Evolutionary conservation across 345 rosid species (phyloP).

Genomic region (Aquilaria yunnanensis): DNA sequence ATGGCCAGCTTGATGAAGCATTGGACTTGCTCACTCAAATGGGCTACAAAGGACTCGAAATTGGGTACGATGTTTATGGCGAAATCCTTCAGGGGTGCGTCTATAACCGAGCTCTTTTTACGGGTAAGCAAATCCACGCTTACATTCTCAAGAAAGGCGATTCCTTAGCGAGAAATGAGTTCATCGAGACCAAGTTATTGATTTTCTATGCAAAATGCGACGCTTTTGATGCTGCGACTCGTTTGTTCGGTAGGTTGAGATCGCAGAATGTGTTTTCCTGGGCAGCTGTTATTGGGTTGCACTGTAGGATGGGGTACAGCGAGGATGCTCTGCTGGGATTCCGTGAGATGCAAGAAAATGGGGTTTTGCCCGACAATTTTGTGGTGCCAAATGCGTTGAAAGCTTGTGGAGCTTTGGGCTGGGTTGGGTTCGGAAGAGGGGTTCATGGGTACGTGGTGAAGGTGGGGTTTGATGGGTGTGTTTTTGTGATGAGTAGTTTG

Average conservation of each 20-base stretch:
- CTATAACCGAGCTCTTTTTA: constrained; percentile 36
- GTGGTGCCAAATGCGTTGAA: constrained; percentile 68
- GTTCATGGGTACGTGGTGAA: constrained; percentile 63
- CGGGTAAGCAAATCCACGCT: constrained; percentile 78
- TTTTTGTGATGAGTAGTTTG: constrained; percentile 66
- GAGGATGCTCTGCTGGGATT: constrained; percentile 51
- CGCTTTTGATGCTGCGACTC: constrained; percentile 34
- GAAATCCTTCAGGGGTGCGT: constrained; percentile 74
- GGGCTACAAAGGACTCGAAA: constrained; percentile 27
- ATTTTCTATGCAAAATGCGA: constrained; percentile 63
- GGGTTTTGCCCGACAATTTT: constrained; percentile 58
- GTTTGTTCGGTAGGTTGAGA: constrained; percentile 37
- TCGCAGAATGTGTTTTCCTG: constrained; percentile 63
- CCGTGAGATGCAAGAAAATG: constrained; percentile 50
- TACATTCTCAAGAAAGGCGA: constrained; percentile 56
- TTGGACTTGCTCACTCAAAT: constrained; percentile 43
- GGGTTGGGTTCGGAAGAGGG: constrained; percentile 54
- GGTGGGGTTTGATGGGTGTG: constrained; percentile 48
- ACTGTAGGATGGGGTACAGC: constrained; percentile 41
- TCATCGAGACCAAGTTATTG: constrained; percentile 59
- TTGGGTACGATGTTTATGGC: constrained; percentile 61
- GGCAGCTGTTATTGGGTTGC: constrained; percentile 77
- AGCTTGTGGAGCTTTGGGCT: constrained; percentile 57
- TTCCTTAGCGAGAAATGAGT: constrained; percentile 46
- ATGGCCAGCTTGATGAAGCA: constrained; percentile 55